phyloP scores from a whole-genome alignment of 768 basidiomycete genomes.

The Lyophyllum shimeji region DNA sequence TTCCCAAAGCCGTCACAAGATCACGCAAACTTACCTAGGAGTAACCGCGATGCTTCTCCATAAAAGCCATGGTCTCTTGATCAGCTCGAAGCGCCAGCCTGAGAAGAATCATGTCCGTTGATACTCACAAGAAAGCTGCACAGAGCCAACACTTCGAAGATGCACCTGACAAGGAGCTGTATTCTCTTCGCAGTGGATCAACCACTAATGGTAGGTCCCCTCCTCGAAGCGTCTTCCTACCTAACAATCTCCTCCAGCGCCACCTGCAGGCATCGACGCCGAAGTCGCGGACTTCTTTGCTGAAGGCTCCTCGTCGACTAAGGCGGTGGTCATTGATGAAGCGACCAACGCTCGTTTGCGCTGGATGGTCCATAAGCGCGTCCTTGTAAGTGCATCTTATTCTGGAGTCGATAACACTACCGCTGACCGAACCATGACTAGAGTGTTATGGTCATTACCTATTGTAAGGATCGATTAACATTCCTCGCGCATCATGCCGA shows the following conservation, averaged over 20 bases:
- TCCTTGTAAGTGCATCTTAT: constrained; percentile 30
- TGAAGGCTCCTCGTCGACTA: constrained; percentile 18
- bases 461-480: constrained; percentile 27
- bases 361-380: constrained; percentile 46
- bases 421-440: constrained; percentile 5
- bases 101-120: constrained; percentile 10
- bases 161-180: constrained; percentile 29
- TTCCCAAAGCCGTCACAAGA: constrained; percentile 16
- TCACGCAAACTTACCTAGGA: not conserved
- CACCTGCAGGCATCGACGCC: constrained; percentile 37
- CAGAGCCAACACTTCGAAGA: constrained; percentile 11
- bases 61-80: constrained; percentile 14
- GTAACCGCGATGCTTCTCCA: constrained; percentile 4
- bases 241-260: constrained; percentile 9
- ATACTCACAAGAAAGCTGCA: constrained; percentile 6
- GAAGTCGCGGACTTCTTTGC: constrained; percentile 47
- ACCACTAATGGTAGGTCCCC: constrained; percentile 11
- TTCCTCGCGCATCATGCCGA: not conserved
- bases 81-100: not conserved
- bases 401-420: not conserved
- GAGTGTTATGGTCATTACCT: constrained; percentile 46
- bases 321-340: constrained; percentile 37
- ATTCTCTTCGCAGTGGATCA: constrained; percentile 33
- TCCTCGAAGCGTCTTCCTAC: not conserved
- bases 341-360: constrained; percentile 40